Conservation (phyloP, 2,329 filamentous ascomycete species). For the Aspergillus tubingensis region DNA sequence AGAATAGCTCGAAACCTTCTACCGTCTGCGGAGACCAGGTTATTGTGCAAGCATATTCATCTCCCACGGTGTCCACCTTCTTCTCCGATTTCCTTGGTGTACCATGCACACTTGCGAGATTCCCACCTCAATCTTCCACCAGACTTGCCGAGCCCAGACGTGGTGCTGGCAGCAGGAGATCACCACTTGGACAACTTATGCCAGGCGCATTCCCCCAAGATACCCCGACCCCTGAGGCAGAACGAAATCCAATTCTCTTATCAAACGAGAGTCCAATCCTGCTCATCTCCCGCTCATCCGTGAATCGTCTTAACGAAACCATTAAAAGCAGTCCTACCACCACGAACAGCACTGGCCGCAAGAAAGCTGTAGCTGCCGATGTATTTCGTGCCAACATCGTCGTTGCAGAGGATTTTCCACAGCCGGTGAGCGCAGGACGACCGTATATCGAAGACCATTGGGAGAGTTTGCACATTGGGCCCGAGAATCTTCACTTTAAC, state of each 20-base stretch:
- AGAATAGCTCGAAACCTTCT: constrained; percentile 51
- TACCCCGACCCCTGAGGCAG: constrained; percentile 55
- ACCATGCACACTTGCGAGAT: constrained; percentile 80
- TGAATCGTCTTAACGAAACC: constrained; percentile 73
- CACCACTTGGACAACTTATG: constrained; percentile 34
- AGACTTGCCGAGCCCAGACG: constrained; percentile 73
- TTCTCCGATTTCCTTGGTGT: constrained; percentile 75
- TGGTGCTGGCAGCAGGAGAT: constrained; percentile 36
- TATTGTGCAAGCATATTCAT: constrained; percentile 69
- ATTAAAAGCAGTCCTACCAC: constrained; percentile 57
- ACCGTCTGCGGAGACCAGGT: constrained; percentile 83
- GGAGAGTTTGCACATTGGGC: constrained; percentile 67
- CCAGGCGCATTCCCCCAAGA: constrained; percentile 57
- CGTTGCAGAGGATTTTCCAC: constrained; percentile 57
- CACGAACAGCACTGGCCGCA: constrained; percentile 26
- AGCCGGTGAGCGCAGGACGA: constrained; percentile 48
- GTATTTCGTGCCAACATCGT: constrained; percentile 91
- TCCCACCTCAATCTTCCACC: constrained; percentile 68
- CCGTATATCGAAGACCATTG: constrained; percentile 82
- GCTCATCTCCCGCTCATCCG: constrained; percentile 75
- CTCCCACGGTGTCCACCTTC: constrained; percentile 67
- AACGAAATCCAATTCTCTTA: constrained; percentile 64
- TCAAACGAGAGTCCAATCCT: constrained; percentile 95
- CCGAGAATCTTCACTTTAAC: constrained; percentile 41
- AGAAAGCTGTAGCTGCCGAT: constrained; percentile 64